phyloP scores from a whole-genome alignment of 768 basidiomycete genomes.

The Suillus spraguei region DNA sequence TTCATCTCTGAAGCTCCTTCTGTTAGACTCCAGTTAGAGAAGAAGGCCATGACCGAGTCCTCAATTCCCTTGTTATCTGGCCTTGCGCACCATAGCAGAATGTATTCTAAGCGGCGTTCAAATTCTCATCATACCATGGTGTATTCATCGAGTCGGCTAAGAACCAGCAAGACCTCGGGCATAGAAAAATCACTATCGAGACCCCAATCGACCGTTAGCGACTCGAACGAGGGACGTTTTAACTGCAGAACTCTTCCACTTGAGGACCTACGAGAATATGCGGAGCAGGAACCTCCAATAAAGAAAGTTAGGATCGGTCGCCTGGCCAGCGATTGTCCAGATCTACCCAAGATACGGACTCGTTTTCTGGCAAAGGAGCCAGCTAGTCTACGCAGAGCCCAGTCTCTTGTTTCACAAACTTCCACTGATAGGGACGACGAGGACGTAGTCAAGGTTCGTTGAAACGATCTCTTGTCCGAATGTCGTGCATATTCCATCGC shows the following conservation, averaged over 20 bases:
- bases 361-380: slow-evolving; percentile 32
- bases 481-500: background rate
- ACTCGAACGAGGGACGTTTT: too few species aligned
- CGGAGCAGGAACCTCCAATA: background rate
- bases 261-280: background rate
- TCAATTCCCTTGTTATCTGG: background rate
- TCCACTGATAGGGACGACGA: slow-evolving; percentile 20
- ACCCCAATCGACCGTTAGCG: background rate
- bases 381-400: slow-evolving; percentile 44
- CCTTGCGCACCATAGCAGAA: background rate
- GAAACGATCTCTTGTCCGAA: background rate
- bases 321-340: slow-evolving; percentile 2
- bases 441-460: slow-evolving; percentile 16
- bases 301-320: slow-evolving; percentile 25
- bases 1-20: background rate
- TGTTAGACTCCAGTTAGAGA: background rate
- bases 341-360: background rate
- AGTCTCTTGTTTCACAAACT: slow-evolving; percentile 37
- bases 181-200: background rate
- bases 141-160: background rate
- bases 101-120: background rate
- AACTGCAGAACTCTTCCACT: background rate
- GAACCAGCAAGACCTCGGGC: background rate
- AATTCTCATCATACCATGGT: background rate
- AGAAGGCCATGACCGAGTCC: background rate